These are phyloP conservation scores for Pterocarpus santalinus DNA, from an alignment of 306 rosid genomes.

Conservation along the genomic window DNA sequence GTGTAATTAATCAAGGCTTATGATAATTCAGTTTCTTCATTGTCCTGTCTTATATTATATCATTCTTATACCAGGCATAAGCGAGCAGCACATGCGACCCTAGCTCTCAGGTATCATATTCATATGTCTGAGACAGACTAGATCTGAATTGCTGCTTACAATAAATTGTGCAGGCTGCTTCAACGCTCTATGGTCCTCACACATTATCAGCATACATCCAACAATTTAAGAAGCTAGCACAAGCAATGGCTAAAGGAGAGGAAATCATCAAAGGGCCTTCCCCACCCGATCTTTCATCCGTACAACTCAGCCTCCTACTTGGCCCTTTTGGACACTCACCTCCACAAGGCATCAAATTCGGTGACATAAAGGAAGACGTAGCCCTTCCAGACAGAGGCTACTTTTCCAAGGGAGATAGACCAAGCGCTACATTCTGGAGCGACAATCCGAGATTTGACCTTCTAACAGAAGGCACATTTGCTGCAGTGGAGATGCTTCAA, in stretches of 20 bases:
- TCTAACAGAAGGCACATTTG: conserved; percentile 83
- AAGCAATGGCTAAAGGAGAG: conserved; percentile 71
- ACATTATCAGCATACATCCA: conserved; percentile 87
- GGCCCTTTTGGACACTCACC: conserved; percentile 63
- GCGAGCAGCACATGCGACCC: no score
- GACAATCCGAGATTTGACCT: conserved; percentile 81
- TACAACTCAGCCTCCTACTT: conserved; percentile 45
- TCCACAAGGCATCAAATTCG: conserved; percentile 62
- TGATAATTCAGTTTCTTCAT: no score
- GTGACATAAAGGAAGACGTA: conserved; percentile 76
- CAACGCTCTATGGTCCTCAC: conserved; percentile 89
- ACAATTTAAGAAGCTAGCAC: conserved; percentile 82
- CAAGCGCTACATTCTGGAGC: conserved; percentile 77
- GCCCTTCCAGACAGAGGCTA: conserved; percentile 59
- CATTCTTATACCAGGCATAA: no score
- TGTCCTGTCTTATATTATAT: no score
- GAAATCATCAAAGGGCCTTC: conserved; percentile 51
- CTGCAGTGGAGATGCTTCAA: conserved; percentile 72
- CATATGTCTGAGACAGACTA: conserved; percentile 18
- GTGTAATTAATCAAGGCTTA: no score
- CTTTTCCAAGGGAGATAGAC: conserved; percentile 62
- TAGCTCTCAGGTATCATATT: not conserved
- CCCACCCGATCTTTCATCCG: conserved; percentile 80
- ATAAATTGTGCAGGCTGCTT: conserved; percentile 70
- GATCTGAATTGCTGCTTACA: not conserved